A percentile compares a stretch with the other conserved stretches of the same genome.
Conservation (phyloP, 164 flowering plant genomes). For the Euptelea pleiosperma region DNA sequence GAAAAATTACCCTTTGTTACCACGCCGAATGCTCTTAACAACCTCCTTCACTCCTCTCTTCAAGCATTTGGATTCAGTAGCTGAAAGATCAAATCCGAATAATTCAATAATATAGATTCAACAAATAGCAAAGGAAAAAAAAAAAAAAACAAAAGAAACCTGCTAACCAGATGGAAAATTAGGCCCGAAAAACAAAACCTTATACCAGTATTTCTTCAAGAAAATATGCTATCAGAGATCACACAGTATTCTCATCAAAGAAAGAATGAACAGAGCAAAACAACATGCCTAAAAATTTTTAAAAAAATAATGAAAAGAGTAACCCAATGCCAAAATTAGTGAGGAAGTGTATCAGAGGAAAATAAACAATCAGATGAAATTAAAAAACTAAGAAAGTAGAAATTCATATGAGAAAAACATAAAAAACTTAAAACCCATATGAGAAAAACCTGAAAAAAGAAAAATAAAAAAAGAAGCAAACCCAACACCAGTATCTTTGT, state of each 20-base stretch:
- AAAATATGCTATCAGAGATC: too few species aligned
- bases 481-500: too few species aligned
- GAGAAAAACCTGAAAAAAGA: background rate
- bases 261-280: too few species aligned
- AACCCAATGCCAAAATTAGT: too few species aligned
- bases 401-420: background rate
- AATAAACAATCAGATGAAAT: too few species aligned
- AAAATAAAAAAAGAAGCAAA: background rate
- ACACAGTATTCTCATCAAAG: too few species aligned
- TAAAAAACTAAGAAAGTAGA: too few species aligned
- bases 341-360: too few species aligned
- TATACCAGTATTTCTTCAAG: too few species aligned
- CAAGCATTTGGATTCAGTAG: conserved; percentile 85
- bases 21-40: conserved; percentile 82
- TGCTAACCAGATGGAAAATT: background rate
- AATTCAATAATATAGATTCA: conserved; percentile 1
- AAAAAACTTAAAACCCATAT: background rate
- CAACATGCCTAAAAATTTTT: too few species aligned
- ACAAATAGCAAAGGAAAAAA: background rate
- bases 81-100: conserved; percentile 33
- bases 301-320: too few species aligned
- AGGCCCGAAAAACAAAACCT: background rate
- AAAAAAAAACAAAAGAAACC: too few species aligned
- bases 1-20: conserved; percentile 72
- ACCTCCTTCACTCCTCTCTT: conserved; percentile 98